phyloP scores from a whole-genome alignment of 345 rosid genomes.

The Lepidium africanum region DNA sequence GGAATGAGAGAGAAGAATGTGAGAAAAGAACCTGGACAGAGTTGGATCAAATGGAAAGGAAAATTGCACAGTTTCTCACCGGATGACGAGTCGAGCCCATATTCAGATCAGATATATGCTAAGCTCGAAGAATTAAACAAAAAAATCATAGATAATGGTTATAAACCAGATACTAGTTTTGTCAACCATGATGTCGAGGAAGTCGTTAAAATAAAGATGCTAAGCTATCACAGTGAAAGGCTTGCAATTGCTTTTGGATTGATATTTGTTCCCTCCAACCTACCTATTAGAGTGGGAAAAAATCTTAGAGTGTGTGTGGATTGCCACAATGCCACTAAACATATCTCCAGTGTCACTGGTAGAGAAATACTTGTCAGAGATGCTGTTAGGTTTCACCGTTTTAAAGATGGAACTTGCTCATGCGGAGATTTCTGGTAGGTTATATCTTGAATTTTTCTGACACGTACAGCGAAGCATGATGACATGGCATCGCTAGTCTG shows the following conservation, averaged over 20 bases:
- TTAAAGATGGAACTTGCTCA: slow-evolving; percentile 84
- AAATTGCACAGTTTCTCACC: slow-evolving; percentile 68
- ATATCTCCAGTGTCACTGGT: slow-evolving; percentile 67
- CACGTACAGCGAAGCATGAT: background rate
- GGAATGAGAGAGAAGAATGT: slow-evolving; percentile 69
- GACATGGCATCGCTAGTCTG: background rate
- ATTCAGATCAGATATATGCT: slow-evolving; percentile 56
- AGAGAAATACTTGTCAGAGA: slow-evolving; percentile 94
- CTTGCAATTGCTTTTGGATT: slow-evolving; percentile 91
- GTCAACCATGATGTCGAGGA: slow-evolving; percentile 73
- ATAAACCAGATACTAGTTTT: slow-evolving; percentile 64
- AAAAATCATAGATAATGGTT: slow-evolving; percentile 63
- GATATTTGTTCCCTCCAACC: slow-evolving; percentile 52
- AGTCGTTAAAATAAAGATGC: slow-evolving; percentile 74
- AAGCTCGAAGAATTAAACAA: slow-evolving; percentile 54
- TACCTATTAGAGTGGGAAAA: slow-evolving; percentile 72
- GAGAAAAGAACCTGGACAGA: slow-evolving; percentile 83
- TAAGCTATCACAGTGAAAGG: slow-evolving; percentile 80
- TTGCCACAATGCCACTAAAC: slow-evolving; percentile 87
- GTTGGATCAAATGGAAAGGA: slow-evolving; percentile 84
- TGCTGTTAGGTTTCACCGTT: slow-evolving; percentile 77
- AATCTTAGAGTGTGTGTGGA: slow-evolving; percentile 87
- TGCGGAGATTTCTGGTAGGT: slow-evolving; percentile 95
- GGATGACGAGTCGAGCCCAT: slow-evolving; percentile 70
- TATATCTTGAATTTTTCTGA: background rate